Conservation (phyloP, 495 filamentous ascomycete genomes). For the Daldinia childiae region DNA sequence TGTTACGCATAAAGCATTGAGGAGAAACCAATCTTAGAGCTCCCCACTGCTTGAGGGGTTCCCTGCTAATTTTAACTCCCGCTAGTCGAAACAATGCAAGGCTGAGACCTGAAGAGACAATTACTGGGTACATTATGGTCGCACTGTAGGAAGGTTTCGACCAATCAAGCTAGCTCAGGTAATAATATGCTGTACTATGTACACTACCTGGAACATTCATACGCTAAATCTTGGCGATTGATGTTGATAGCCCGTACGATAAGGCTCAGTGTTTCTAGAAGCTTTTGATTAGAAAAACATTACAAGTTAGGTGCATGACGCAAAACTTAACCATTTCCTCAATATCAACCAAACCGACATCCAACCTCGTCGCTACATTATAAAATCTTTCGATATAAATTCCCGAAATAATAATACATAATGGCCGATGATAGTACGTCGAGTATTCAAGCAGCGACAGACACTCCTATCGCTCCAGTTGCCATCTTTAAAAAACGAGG, state of each 20-base stretch:
- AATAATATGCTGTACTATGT: too few species aligned
- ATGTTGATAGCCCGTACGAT: neutral
- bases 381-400: neutral
- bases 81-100: slow-evolving; percentile 23
- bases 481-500: slow-evolving; percentile 89
- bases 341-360: neutral
- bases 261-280: slow-evolving; percentile 27
- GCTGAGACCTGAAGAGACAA: slow-evolving; percentile 17
- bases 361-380: neutral
- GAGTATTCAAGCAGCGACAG: slow-evolving; percentile 35
- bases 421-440: slow-evolving; percentile 44
- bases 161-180: slow-evolving; percentile 2
- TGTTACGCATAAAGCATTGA: slow-evolving; percentile 37
- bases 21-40: slow-evolving; percentile 37
- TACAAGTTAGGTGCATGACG: neutral
- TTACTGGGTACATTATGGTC: slow-evolving; percentile 6
- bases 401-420: slow-evolving; percentile 9
- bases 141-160: slow-evolving; percentile 24
- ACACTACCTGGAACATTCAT: neutral
- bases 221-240: neutral
- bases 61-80: slow-evolving; percentile 27
- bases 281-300: neutral
- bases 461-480: slow-evolving; percentile 55
- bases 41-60: slow-evolving; percentile 21
- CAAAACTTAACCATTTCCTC: neutral